Conservation (phyloP, 108 stramenopile genomes). For the Nitzschia palea region DNA sequence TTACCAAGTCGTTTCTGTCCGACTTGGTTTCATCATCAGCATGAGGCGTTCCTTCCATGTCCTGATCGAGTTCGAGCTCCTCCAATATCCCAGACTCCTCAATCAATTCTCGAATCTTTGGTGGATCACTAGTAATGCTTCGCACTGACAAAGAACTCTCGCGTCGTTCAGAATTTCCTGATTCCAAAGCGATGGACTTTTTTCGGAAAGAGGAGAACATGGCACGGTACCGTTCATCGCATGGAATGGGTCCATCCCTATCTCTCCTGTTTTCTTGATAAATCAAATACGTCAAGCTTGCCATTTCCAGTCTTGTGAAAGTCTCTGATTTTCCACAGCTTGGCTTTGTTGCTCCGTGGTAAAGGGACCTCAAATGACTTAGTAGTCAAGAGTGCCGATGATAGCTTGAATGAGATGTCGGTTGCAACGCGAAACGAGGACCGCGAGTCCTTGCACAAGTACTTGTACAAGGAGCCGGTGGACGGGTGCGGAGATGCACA, state of each 20-base stretch:
- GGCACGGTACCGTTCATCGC: background rate
- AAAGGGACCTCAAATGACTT: no score
- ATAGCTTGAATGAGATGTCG: no score
- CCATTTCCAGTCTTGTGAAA: background rate
- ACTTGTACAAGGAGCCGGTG: no score
- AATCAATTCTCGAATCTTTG: conserved; percentile 1
- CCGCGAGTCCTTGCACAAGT: no score
- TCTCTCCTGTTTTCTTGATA: conserved; percentile 1
- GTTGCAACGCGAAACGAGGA: no score
- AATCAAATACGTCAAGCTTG: background rate
- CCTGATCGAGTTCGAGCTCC: background rate
- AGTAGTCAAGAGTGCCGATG: no score
- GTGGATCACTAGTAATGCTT: no score
- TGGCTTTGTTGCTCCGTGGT: background rate
- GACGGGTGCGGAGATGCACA: no score
- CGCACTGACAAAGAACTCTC: no score
- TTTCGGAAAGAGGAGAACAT: background rate
- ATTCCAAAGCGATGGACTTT: background rate
- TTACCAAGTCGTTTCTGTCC: no score
- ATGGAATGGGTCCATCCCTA: background rate
- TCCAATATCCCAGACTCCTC: conserved; percentile 8
- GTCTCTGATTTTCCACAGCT: background rate
- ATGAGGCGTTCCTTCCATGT: no score
- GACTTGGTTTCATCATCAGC: no score
- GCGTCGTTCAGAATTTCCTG: background rate